These are phyloP conservation scores for Boechera retrofracta DNA, from an alignment of 345 rosid genomes.

Conservation along the genomic window DNA sequence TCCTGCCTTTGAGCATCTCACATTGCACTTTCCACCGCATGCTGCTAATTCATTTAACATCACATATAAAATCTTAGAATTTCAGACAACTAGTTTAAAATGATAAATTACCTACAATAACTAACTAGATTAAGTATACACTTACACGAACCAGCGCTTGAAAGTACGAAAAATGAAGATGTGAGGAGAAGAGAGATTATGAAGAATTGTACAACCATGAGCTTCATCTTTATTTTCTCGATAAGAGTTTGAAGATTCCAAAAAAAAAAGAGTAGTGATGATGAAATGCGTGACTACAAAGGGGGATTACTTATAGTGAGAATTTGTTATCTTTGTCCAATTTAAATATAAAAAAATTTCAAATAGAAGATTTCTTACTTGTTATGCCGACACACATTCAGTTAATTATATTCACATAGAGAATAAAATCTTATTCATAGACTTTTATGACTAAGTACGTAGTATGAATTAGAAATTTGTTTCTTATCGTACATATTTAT, in stretches of 20 bases:
- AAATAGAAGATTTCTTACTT: no score
- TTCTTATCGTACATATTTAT: no score
- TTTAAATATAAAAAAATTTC: not conserved
- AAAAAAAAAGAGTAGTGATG: not conserved
- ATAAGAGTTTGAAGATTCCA: not conserved
- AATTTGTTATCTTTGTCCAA: not conserved
- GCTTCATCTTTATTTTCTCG: conserved; percentile 6
- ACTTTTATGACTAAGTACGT: no score
- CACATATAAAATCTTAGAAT: not conserved
- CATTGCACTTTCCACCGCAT: conserved; percentile 30
- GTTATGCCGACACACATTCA: no score
- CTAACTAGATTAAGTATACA: not conserved
- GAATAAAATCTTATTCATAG: no score
- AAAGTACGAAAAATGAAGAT: conserved; percentile 50
- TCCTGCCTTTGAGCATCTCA: conserved; percentile 35
- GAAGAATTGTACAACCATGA: conserved; percentile 33
- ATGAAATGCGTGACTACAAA: not conserved
- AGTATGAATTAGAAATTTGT: no score
- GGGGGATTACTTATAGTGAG: not conserved
- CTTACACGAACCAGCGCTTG: conserved; percentile 46
- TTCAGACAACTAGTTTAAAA: not conserved
- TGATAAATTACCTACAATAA: no score
- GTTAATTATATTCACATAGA: no score
- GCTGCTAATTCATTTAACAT: conserved; percentile 19
- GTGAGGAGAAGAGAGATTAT: conserved; percentile 50